phyloP scores from a whole-genome alignment of 805 yeast species.

The Dipodascus albidus region DNA sequence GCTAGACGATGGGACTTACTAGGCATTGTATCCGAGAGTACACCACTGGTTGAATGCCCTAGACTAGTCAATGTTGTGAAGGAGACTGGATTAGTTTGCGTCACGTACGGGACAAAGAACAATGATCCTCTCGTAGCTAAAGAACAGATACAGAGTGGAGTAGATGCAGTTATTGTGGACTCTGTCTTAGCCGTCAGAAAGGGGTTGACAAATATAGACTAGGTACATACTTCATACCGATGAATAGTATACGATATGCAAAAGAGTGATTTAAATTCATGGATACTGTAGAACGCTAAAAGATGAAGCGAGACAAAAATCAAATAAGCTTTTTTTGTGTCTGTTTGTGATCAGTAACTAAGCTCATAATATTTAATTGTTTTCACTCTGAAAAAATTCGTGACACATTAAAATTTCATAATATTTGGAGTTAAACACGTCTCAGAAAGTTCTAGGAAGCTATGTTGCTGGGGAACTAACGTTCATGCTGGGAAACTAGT shows the following conservation, averaged over 20 bases:
- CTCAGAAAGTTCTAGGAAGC: too few relatives aligned
- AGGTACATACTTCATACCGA: too few relatives aligned
- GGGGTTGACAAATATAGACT: conserved; percentile 37
- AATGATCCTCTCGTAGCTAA: conserved; percentile 77
- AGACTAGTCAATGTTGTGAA: conserved; percentile 85
- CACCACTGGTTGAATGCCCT: conserved; percentile 80
- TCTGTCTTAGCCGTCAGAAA: conserved; percentile 87
- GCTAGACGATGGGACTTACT: conserved; percentile 83
- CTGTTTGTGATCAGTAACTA: too few relatives aligned
- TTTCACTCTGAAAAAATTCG: too few relatives aligned
- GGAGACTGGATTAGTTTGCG: conserved; percentile 82
- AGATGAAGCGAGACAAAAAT: neutral
- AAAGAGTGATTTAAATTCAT: neutral
- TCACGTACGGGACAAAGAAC: conserved; percentile 78
- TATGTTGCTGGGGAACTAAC: too few relatives aligned
- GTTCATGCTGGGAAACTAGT: too few relatives aligned
- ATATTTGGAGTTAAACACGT: too few relatives aligned
- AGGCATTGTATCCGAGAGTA: conserved; percentile 85
- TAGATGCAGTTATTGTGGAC: conserved; percentile 97
- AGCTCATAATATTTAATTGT: too few relatives aligned
- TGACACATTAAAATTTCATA: too few relatives aligned
- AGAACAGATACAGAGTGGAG: conserved; percentile 85
- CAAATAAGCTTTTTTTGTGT: neutral
- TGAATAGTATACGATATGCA: neutral
- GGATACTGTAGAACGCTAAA: neutral